A percentile compares a stretch with the other conserved stretches of the same genome.
Evolutionary conservation across 1,284 basidiomycete species (phyloP).

Genomic region (Ustilago shanxiensis): DNA sequence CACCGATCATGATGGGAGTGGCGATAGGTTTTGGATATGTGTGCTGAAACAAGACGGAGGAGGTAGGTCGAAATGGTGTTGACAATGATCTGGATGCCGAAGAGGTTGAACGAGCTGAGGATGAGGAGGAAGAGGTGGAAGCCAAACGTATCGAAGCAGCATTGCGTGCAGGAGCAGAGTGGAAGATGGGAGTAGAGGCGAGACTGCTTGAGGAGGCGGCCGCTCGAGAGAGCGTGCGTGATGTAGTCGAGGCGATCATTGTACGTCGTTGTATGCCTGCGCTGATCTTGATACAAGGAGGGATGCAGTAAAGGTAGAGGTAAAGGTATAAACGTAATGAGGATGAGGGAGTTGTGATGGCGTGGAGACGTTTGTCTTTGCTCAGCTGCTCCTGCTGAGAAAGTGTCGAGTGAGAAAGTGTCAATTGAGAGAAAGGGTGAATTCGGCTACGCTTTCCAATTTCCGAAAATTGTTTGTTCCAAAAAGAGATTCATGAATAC

Average conservation of each 20-base stretch:
- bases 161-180: not conserved
- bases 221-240: conserved; percentile 22
- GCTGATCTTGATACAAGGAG: not conserved
- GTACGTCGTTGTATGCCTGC: not conserved
- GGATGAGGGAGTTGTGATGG: conserved; percentile 1
- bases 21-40: conserved; percentile 50
- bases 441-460: conserved; percentile 15
- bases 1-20: conserved; percentile 61
- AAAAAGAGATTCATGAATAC: not conserved
- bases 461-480: conserved; percentile 8
- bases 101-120: not conserved
- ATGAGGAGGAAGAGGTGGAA: conserved; percentile 12
- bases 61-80: conserved; percentile 48
- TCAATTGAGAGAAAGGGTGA: conserved; percentile 5
- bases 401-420: not conserved
- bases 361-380: conserved; percentile 4
- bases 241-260: conserved; percentile 17
- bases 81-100: conserved; percentile 37
- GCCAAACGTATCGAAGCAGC: conserved; percentile 10
- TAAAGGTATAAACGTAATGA: too few species aligned
- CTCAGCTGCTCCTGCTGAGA: conserved; percentile 6
- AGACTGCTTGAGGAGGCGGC: not conserved
- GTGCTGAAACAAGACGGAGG: conserved; percentile 42
- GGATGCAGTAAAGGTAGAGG: not conserved
- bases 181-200: not conserved